phyloP scores from a whole-genome alignment of 1,139 yeast species.

The Blastobotrys apis region DNA sequence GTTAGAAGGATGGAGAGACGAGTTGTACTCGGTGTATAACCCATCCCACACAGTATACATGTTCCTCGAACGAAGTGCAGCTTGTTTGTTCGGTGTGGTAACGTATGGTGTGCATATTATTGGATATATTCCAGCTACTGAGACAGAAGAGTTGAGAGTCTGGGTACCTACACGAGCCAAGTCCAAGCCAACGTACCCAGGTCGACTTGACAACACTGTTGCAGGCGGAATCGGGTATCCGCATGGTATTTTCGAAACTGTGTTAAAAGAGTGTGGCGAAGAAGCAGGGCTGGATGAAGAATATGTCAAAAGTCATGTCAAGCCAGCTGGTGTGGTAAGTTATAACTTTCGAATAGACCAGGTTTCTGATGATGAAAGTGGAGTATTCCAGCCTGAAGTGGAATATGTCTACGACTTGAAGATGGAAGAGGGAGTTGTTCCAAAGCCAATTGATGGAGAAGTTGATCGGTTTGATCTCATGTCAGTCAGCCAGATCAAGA shows the following conservation, averaged over 20 bases:
- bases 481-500: slow-evolving; percentile 49
- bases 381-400: slow-evolving; percentile 81
- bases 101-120: slow-evolving; percentile 88
- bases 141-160: slow-evolving; percentile 44
- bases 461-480: slow-evolving; percentile 68
- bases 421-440: slow-evolving; percentile 50
- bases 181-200: slow-evolving; percentile 82
- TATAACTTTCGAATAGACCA: slow-evolving; percentile 39
- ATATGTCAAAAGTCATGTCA: slow-evolving; percentile 46
- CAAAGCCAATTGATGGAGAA: slow-evolving; percentile 81
- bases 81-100: slow-evolving; percentile 76
- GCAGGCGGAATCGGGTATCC: slow-evolving; percentile 95
- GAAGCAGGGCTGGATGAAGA: slow-evolving; percentile 74
- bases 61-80: slow-evolving; percentile 71
- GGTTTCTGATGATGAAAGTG: slow-evolving; percentile 40
- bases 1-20: slow-evolving; percentile 82
- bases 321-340: slow-evolving; percentile 61
- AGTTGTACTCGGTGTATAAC: slow-evolving; percentile 67
- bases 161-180: slow-evolving; percentile 85
- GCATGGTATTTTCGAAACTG: slow-evolving; percentile 68
- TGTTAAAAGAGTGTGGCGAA: slow-evolving; percentile 79
- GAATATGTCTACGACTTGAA: slow-evolving; percentile 72
- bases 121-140: slow-evolving; percentile 58
- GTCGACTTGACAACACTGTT: slow-evolving; percentile 85
- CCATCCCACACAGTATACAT: slow-evolving; percentile 56